Evolutionary conservation across 768 basidiomycete genomes (phyloP).

Genomic region (Pulveroboletus frians): DNA sequence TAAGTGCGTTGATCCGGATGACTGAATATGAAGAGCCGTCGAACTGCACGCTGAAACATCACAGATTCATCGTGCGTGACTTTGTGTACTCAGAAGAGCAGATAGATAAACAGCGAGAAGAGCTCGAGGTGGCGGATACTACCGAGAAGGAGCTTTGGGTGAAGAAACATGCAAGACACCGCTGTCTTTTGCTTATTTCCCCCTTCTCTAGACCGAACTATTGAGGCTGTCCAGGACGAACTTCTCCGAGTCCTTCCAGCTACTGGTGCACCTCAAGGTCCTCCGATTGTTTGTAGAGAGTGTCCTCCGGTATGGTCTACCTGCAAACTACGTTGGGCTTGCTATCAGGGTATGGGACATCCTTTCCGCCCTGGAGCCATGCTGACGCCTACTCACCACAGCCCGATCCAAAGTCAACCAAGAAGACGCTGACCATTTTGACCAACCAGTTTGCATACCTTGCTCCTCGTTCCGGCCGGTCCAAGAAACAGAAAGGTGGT

Average conservation of each 20-base stretch:
- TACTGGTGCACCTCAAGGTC: constrained; percentile 90
- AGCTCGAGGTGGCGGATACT: constrained; percentile 68
- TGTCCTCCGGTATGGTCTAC: constrained; percentile 91
- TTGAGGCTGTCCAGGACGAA: constrained; percentile 87
- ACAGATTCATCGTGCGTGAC: constrained; percentile 90
- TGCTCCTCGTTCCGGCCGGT: constrained; percentile 55
- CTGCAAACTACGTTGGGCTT: constrained; percentile 83
- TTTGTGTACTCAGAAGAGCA: constrained; percentile 85
- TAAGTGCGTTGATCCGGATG: constrained; percentile 53
- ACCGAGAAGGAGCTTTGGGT: constrained; percentile 99
- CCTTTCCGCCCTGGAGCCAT: neutral
- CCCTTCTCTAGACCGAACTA: constrained; percentile 69
- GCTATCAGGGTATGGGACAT: constrained; percentile 60
- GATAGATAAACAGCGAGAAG: constrained; percentile 73
- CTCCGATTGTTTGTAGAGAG: constrained; percentile 91
- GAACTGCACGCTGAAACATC: constrained; percentile 7
- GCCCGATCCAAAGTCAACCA: constrained; percentile 83
- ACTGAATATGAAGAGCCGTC: neutral
- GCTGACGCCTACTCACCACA: constrained; percentile 27
- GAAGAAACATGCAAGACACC: constrained; percentile 18
- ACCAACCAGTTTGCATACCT: constrained; percentile 80
- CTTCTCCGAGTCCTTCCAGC: constrained; percentile 94
- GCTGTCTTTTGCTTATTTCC: neutral
- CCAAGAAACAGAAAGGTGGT: constrained; percentile 32
- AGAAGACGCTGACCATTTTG: constrained; percentile 70